Conservation (phyloP, 75 land plant species). For the Pinus taeda region DNA sequence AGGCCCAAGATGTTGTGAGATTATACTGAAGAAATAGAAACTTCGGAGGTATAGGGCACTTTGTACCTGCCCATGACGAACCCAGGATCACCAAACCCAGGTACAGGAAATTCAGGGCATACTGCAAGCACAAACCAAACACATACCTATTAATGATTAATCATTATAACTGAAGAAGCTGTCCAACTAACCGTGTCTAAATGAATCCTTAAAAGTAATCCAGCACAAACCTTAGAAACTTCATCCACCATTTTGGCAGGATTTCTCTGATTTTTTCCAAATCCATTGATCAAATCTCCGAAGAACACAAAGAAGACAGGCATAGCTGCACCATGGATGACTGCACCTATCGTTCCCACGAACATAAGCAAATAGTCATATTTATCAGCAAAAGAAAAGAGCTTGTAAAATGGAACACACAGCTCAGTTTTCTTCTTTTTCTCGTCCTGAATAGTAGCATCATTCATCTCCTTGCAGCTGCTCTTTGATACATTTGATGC, state of each 20-base stretch:
- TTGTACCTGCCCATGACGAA: slow-evolving; percentile 88
- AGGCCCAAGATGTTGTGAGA: no score
- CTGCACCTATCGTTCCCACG: slow-evolving; percentile 67
- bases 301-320: slow-evolving; percentile 86
- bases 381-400: slow-evolving; percentile 76
- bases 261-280: slow-evolving; percentile 64
- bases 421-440: slow-evolving; percentile 57
- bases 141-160: not conserved
- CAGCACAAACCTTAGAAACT: slow-evolving; percentile 62
- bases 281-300: slow-evolving; percentile 83
- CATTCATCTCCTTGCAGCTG: slow-evolving; percentile 5
- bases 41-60: not conserved
- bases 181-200: not conserved
- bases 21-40: not conserved
- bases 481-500: no score
- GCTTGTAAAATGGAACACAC: slow-evolving; percentile 67
- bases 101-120: slow-evolving; percentile 88
- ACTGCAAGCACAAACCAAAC: slow-evolving; percentile 44
- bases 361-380: slow-evolving; percentile 59
- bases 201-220: not conserved
- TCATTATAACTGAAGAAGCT: not conserved
- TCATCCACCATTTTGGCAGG: slow-evolving; percentile 56
- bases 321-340: slow-evolving; percentile 82
- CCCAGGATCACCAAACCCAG: slow-evolving; percentile 76
- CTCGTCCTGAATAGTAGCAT: not conserved